Conservation (phyloP, 1,284 basidiomycete genomes). For the Pseudozyma flocculosa region DNA sequence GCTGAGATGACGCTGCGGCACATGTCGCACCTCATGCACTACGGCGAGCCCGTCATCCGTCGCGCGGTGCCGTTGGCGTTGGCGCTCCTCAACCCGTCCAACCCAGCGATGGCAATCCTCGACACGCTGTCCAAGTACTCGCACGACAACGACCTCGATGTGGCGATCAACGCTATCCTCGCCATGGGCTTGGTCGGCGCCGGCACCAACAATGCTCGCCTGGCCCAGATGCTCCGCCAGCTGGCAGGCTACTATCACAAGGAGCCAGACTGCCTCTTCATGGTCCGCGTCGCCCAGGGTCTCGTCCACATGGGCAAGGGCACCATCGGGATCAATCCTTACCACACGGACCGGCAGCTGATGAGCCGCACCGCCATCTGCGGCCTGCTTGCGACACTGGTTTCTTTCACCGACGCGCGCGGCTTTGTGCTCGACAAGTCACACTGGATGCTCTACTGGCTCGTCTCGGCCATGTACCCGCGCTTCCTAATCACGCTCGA, state of each 20-base stretch:
- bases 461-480: constrained; percentile 94
- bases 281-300: constrained; percentile 93
- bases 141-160: constrained; percentile 94
- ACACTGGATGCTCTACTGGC: constrained; percentile 98
- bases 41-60: constrained; percentile 90
- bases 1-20: constrained; percentile 72
- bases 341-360: constrained; percentile 87
- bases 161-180: constrained; percentile 95
- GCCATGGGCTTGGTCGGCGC: constrained; percentile 98
- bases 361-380: constrained; percentile 87
- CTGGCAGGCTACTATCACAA: constrained; percentile 96
- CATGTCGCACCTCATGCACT: constrained; percentile 73
- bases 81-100: constrained; percentile 89
- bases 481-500: constrained; percentile 96
- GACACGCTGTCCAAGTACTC: constrained; percentile 99
- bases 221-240: constrained; percentile 95
- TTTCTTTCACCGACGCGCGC: constrained; percentile 91
- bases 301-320: constrained; percentile 99
- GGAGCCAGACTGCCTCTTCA: constrained; percentile 94
- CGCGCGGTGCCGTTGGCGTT: constrained; percentile 94
- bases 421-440: constrained; percentile 90
- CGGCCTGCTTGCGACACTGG: constrained; percentile 83
- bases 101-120: constrained; percentile 90
- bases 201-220: constrained; percentile 94
- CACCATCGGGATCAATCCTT: constrained; percentile 95